phyloP scores from a whole-genome alignment of 306 rosid species.

The Vigna radiata region DNA sequence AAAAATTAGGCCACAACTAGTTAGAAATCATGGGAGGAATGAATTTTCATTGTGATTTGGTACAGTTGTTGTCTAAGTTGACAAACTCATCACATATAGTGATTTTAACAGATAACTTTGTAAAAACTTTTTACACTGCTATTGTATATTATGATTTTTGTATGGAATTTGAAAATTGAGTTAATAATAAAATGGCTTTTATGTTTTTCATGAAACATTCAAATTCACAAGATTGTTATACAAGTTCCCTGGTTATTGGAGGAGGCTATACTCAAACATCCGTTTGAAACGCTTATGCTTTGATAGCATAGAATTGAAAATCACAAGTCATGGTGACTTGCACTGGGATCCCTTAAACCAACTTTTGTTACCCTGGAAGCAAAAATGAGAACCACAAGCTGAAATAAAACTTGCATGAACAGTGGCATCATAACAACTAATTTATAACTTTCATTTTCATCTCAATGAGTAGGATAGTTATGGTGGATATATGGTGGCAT shows the following conservation, averaged over 20 bases:
- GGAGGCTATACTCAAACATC: slow-evolving; percentile 6
- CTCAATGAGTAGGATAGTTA: slow-evolving; percentile 51
- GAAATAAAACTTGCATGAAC: background rate
- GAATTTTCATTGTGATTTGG: no score
- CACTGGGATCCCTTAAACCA: background rate
- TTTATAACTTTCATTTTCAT: background rate
- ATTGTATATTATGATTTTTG: background rate
- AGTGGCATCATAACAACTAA: background rate
- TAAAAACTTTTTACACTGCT: no score
- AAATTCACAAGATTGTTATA: background rate
- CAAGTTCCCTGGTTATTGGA: background rate
- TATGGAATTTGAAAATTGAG: background rate
- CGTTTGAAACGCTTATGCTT: slow-evolving; percentile 9
- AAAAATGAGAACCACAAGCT: background rate
- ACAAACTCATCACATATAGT: no score
- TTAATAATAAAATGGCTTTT: background rate
- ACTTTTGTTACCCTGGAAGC: background rate
- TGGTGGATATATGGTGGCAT: slow-evolving; percentile 83
- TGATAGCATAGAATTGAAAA: slow-evolving; percentile 20
- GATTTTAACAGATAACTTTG: no score
- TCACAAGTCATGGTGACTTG: background rate
- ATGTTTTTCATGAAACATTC: background rate
- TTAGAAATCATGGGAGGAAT: no score
- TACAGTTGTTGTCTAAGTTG: no score
- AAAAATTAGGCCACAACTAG: no score